Evolutionary conservation across 306 rosid species (phyloP).

Genomic region (Medicago ruthenica): DNA sequence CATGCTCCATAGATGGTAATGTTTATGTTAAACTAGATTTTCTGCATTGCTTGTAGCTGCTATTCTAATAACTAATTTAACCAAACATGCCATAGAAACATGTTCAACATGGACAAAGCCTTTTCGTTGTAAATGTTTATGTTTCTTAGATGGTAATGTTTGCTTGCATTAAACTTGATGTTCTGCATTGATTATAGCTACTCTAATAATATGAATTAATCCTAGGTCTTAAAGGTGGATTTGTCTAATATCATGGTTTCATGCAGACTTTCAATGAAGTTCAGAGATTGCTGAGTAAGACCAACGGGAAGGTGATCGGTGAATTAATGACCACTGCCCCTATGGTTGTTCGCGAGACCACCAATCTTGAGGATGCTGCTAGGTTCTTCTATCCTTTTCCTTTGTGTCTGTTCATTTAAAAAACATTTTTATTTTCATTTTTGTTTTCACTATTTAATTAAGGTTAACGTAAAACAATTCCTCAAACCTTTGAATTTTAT

Average conservation of each 20-base stretch:
- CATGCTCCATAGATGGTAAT: not conserved
- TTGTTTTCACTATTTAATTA: not conserved
- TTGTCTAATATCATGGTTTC: slow-evolving; percentile 25
- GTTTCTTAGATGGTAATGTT: slow-evolving; percentile 16
- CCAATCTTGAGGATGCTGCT: slow-evolving; percentile 96
- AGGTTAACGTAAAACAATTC: not conserved
- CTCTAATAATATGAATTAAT: not conserved
- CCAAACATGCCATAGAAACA: not conserved
- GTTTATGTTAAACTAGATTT: too few relatives aligned
- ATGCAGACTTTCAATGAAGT: slow-evolving; percentile 93
- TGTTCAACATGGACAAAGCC: not conserved
- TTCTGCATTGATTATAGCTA: slow-evolving; percentile 19
- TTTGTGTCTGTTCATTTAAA: not conserved
- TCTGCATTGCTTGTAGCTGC: too few relatives aligned
- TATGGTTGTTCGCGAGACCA: slow-evolving; percentile 82
- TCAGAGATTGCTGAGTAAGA: slow-evolving; percentile 83
- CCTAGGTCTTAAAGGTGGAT: slow-evolving; percentile 1
- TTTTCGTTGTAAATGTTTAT: slow-evolving; percentile 8
- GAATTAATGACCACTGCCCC: slow-evolving; percentile 94
- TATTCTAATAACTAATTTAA: too few relatives aligned
- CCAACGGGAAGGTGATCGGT: slow-evolving; percentile 83
- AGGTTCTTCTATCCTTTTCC: slow-evolving; percentile 56
- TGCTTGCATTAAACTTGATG: slow-evolving; percentile 18
- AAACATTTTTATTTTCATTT: not conserved
- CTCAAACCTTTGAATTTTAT: not conserved